Evolutionary conservation across 768 basidiomycete genomes (phyloP).

Genomic region (Auricularia auricula-judae): DNA sequence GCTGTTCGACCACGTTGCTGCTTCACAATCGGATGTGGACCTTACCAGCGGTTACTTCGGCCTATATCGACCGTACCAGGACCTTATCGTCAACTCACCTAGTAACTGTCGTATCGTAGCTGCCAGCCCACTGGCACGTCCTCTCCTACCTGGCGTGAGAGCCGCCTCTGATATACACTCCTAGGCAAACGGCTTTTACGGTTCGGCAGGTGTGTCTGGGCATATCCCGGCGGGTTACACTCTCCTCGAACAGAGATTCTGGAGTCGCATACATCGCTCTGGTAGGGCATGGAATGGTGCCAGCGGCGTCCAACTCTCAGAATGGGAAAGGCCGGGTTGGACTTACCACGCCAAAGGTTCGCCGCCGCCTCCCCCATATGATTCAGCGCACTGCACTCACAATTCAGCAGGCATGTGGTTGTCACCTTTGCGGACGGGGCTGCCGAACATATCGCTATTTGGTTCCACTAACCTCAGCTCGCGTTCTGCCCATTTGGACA

Average conservation of each 20-base stretch:
- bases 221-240: slow-evolving; percentile 96
- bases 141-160: slow-evolving; percentile 1
- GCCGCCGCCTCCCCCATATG: slow-evolving; percentile 2
- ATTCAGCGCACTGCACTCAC: background rate
- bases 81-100: slow-evolving; percentile 43
- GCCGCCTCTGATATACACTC: background rate
- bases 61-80: slow-evolving; percentile 69
- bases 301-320: slow-evolving; percentile 56
- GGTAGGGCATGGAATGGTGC: slow-evolving; percentile 11
- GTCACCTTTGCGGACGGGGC: slow-evolving; percentile 39
- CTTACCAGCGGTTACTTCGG: slow-evolving; percentile 96
- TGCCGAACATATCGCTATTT: slow-evolving; percentile 70
- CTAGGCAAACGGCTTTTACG: slow-evolving; percentile 93
- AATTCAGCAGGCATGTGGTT: slow-evolving; percentile 69
- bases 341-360: slow-evolving; percentile 98
- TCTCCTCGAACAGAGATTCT: slow-evolving; percentile 73
- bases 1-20: slow-evolving; percentile 45
- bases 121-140: slow-evolving; percentile 70
- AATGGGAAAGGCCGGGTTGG: slow-evolving; percentile 88
- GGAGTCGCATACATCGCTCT: slow-evolving; percentile 10
- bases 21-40: slow-evolving; percentile 40
- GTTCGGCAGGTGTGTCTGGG: slow-evolving; percentile 79
- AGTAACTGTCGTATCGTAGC: slow-evolving; percentile 64
- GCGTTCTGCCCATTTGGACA: slow-evolving; percentile 81
- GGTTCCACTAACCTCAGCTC: slow-evolving; percentile 94